Evolutionary conservation across 768 basidiomycete species (phyloP).

Genomic region (Tylopilus sp.): DNA sequence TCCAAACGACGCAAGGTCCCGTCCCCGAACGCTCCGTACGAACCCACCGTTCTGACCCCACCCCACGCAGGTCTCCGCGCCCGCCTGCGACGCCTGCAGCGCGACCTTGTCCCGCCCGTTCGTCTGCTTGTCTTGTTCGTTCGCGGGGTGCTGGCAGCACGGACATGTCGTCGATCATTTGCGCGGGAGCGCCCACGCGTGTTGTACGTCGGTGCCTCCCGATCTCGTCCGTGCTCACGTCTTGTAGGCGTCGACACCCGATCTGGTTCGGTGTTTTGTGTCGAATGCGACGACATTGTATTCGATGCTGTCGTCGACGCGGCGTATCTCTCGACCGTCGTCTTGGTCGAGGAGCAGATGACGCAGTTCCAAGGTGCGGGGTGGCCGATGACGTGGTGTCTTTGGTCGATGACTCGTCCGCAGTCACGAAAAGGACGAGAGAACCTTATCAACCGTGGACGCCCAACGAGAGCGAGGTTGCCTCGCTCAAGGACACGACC

Average conservation of each 20-base stretch:
- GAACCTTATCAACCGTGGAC: conserved; percentile 51
- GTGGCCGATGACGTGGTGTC: not conserved
- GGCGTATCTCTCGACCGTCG: conserved; percentile 39
- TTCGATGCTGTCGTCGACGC: conserved; percentile 54
- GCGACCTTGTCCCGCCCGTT: conserved; percentile 59
- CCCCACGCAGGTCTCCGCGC: conserved; percentile 45
- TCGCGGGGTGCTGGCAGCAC: conserved; percentile 64
- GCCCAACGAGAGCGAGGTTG: conserved; percentile 39
- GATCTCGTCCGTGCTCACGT: not conserved
- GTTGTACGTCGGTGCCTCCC: conserved; percentile 54
- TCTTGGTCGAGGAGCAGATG: conserved; percentile 58
- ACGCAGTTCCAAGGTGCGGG: conserved; percentile 49
- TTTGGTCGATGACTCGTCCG: not conserved
- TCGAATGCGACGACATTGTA: conserved; percentile 71
- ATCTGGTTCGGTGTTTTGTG: conserved; percentile 74
- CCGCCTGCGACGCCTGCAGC: conserved; percentile 61
- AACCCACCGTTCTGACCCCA: not conserved
- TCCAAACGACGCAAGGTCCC: conserved; percentile 66
- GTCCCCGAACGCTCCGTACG: conserved; percentile 22
- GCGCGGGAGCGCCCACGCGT: conserved; percentile 51
- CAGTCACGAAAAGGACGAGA: conserved; percentile 39
- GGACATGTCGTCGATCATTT: conserved; percentile 60
- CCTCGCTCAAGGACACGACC: conserved; percentile 47
- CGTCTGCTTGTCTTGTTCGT: conserved; percentile 70
- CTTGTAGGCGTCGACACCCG: conserved; percentile 66